A percentile compares a stretch with the other conserved stretches of the same genome.
Evolutionary conservation across 495 filamentous ascomycete genomes (phyloP).

Genomic region (Daldinia bambusicola): DNA sequence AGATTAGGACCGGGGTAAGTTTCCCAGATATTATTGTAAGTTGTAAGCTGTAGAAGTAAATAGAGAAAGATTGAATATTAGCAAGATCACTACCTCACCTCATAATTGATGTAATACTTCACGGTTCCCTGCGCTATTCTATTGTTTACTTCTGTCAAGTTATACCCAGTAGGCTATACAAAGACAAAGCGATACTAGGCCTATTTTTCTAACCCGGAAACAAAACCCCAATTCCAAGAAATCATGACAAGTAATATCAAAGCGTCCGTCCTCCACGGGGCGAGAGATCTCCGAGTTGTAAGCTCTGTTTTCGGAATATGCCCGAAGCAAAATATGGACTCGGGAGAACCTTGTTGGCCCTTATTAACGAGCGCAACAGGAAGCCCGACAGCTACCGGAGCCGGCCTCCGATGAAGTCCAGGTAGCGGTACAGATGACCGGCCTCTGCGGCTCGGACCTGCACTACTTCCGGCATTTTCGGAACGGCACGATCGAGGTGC

Average conservation of each 20-base stretch:
- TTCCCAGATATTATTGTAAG: background rate
- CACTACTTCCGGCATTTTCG: constrained; percentile 75
- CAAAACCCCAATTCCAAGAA: background rate
- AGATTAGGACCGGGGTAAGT: background rate
- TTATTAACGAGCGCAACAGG: constrained; percentile 49
- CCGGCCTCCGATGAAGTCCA: constrained; percentile 65
- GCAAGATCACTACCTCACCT: background rate
- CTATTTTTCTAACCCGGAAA: background rate
- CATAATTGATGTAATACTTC: background rate
- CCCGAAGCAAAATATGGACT: background rate
- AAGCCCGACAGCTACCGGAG: constrained; percentile 55
- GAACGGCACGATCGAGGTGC: constrained; percentile 73
- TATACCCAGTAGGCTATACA: background rate
- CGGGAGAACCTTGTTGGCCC: background rate
- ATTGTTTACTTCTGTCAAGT: background rate
- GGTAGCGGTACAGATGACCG: constrained; percentile 66
- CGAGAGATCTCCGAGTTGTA: constrained; percentile 74
- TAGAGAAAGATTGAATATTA: background rate
- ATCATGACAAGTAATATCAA: constrained; percentile 51
- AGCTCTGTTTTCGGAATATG: constrained; percentile 26
- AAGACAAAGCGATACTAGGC: background rate
- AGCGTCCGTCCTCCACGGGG: constrained; percentile 76
- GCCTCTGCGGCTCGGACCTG: constrained; percentile 75
- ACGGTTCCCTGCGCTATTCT: background rate
- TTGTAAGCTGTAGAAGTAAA: background rate